Evolutionary conservation across 208 protist genomes (phyloP).

Genomic region (Leptomonas seymouri): DNA sequence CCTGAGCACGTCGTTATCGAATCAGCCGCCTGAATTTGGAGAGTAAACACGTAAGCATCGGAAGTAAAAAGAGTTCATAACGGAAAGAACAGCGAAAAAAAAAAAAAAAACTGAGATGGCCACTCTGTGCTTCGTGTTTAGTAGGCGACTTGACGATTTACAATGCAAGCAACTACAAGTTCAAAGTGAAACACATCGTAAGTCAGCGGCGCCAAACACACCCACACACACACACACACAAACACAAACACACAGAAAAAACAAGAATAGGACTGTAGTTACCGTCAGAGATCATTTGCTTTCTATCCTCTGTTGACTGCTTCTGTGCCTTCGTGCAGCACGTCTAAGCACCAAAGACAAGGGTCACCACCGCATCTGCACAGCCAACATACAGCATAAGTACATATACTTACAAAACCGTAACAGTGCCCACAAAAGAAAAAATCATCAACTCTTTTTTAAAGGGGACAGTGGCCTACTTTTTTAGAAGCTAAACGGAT

Average conservation of each 20-base stretch:
- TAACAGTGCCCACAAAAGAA: too few species aligned
- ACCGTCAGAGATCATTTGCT: not conserved
- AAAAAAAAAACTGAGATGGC: not conserved
- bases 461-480: not conserved
- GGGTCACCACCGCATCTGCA: too few species aligned
- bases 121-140: not conserved
- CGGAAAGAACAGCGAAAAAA: not conserved
- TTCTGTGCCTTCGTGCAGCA: too few species aligned
- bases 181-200: not conserved
- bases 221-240: not conserved
- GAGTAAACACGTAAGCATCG: not conserved
- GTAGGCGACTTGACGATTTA: not conserved
- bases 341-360: too few species aligned
- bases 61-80: not conserved
- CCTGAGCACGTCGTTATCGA: not conserved
- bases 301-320: not conserved
- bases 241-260: not conserved
- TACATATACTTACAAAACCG: too few species aligned
- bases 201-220: not conserved
- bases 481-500: constrained; percentile 40
- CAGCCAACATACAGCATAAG: too few species aligned
- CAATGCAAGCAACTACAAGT: not conserved
- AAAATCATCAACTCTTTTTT: not conserved
- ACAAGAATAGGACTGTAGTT: not conserved
- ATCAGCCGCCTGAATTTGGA: not conserved